These are phyloP conservation scores for Cornus controversa DNA, from an alignment of 148 eudicot genomes.

Conservation along the genomic window DNA sequence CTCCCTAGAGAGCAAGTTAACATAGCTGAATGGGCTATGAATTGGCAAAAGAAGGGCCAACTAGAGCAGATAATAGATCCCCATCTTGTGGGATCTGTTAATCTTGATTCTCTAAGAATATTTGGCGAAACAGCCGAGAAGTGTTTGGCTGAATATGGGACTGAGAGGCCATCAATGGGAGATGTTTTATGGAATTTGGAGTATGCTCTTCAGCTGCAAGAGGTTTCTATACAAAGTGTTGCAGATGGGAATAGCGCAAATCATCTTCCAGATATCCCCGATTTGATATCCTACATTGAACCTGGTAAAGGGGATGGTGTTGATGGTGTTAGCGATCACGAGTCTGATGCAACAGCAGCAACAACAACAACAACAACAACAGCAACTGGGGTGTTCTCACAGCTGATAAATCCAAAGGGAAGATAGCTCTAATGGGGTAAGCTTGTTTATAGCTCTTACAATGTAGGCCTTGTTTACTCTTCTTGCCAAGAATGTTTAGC, in stretches of 20 bases:
- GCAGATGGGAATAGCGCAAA: slow-evolving; percentile 2
- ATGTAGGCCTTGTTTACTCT: not conserved
- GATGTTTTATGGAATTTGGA: slow-evolving; percentile 32
- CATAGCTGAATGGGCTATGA: slow-evolving; percentile 21
- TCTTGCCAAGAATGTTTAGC: no score
- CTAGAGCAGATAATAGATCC: slow-evolving; percentile 14
- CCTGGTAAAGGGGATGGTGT: not conserved
- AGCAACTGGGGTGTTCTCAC: not conserved
- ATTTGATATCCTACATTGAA: not conserved
- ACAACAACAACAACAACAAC: no score
- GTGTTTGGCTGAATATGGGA: slow-evolving; percentile 24
- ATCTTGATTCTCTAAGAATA: slow-evolving; percentile 17
- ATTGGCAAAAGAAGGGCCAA: slow-evolving; percentile 14
- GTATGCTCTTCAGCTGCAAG: slow-evolving; percentile 25
- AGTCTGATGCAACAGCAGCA: no score
- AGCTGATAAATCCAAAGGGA: slow-evolving; percentile 6
- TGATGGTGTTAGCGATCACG: not conserved
- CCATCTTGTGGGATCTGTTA: slow-evolving; percentile 7
- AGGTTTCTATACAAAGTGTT: not conserved
- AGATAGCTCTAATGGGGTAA: not conserved
- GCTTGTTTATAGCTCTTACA: not conserved
- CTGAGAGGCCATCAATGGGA: slow-evolving; percentile 27
- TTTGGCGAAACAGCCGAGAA: slow-evolving; percentile 29
- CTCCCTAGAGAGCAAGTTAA: slow-evolving; percentile 21
- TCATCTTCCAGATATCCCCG: not conserved